Conservation (phyloP, 768 basidiomycete species). For the Guyanaporus albipodus region DNA sequence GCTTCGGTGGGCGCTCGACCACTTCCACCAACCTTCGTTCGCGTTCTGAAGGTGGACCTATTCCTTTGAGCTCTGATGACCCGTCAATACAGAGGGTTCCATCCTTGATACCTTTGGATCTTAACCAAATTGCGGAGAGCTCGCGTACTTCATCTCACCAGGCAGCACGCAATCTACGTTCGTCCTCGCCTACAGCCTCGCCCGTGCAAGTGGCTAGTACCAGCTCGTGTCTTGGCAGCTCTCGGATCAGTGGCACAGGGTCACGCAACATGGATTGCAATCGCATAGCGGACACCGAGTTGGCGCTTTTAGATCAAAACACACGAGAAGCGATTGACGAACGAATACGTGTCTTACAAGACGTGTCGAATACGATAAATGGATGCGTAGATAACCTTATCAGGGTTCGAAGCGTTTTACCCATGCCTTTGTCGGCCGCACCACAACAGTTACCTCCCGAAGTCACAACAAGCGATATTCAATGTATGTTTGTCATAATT, state of each 20-base stretch:
- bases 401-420: constrained; percentile 68
- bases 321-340: constrained; percentile 85
- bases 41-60: constrained; percentile 4
- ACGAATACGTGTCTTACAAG: constrained; percentile 71
- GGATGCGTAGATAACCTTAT: constrained; percentile 77
- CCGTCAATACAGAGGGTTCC: constrained; percentile 22
- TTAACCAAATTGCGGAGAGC: background rate
- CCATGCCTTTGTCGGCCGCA: constrained; percentile 30
- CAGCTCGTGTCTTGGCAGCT: background rate
- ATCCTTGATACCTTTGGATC: constrained; percentile 25
- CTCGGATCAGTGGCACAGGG: constrained; percentile 2
- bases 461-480: constrained; percentile 8
- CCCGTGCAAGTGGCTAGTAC: background rate
- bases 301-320: constrained; percentile 57
- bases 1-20: constrained; percentile 29
- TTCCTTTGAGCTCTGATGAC: constrained; percentile 7
- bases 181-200: constrained; percentile 4
- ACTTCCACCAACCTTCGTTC: constrained; percentile 10
- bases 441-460: constrained; percentile 7
- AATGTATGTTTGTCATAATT: constrained; percentile 11
- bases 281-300: constrained; percentile 46
- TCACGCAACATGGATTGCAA: constrained; percentile 35
- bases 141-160: background rate
- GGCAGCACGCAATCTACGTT: constrained; percentile 5
- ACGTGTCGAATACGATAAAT: constrained; percentile 70